Conservation (phyloP, 2,329 filamentous ascomycete species). For the Fusarium illudens region DNA sequence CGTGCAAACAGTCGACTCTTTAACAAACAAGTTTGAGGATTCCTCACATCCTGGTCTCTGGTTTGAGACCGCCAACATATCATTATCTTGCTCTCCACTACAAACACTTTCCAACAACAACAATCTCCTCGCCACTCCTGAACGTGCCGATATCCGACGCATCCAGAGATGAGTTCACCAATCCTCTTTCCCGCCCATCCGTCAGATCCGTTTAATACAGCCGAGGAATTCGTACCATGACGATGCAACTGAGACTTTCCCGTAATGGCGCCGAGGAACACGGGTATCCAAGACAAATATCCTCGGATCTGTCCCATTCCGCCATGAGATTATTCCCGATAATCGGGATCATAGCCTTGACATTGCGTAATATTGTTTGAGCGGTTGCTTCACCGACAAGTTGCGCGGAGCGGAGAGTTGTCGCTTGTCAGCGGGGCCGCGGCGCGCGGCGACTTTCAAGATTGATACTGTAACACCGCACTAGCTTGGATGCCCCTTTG, state of each 20-base stretch:
- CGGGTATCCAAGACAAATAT: background rate
- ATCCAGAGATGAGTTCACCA: background rate
- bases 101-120: no score
- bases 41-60: no score
- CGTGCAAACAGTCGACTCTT: no score
- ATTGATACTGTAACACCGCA: background rate
- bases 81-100: no score
- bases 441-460: background rate
- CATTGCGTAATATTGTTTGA: background rate
- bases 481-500: background rate
- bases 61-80: no score
- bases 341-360: no score
- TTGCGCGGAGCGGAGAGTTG: background rate
- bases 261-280: background rate
- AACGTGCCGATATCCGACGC: background rate
- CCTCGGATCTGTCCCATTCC: no score
- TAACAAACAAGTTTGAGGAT: no score
- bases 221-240: background rate
- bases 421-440: background rate
- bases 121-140: no score
- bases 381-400: background rate
- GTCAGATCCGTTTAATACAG: rapidly evolving
- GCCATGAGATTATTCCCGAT: background rate
- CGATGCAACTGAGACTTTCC: background rate
- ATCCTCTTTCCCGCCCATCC: no score